A percentile compares a stretch with the other conserved stretches of the same genome.
These are phyloP conservation scores for Cryptococcus sp. DNA, from an alignment of 1,284 basidiomycete species.

Conservation along the genomic window DNA sequence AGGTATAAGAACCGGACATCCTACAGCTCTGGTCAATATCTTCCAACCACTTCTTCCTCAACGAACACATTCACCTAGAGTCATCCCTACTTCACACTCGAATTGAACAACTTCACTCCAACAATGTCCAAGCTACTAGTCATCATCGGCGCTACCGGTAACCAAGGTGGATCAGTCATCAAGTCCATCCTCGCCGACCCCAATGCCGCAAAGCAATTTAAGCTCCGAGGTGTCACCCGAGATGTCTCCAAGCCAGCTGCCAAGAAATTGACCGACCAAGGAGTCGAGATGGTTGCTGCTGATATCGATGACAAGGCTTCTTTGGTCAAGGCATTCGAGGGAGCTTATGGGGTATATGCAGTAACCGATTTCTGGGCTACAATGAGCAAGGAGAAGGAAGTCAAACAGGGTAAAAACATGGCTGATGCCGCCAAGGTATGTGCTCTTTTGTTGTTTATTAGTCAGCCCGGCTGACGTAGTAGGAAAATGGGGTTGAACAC, in stretches of 20 bases:
- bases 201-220: constrained; percentile 2
- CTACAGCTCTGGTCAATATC: neutral
- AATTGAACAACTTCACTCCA: neutral
- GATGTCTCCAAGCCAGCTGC: constrained; percentile 9
- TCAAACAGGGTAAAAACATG: constrained; percentile 15
- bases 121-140: constrained; percentile 16
- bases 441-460: neutral
- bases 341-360: constrained; percentile 16
- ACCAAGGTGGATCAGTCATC: constrained; percentile 20
- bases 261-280: constrained; percentile 3
- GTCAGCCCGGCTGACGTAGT: neutral
- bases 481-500: constrained; percentile 14
- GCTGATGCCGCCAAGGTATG: constrained; percentile 19
- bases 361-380: constrained; percentile 18
- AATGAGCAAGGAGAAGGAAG: constrained; percentile 6
- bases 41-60: neutral
- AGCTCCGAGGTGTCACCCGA: constrained; percentile 14
- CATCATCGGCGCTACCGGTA: constrained; percentile 15
- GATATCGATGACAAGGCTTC: constrained; percentile 11
- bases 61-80: neutral
- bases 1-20: too few species aligned
- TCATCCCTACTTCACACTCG: too few species aligned
- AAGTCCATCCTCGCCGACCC: constrained; percentile 11
- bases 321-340: constrained; percentile 14
- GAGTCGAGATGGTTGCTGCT: constrained; percentile 17